These are phyloP conservation scores for Cystoderma amianthinum DNA, from an alignment of 768 basidiomycete species.

Conservation along the genomic window DNA sequence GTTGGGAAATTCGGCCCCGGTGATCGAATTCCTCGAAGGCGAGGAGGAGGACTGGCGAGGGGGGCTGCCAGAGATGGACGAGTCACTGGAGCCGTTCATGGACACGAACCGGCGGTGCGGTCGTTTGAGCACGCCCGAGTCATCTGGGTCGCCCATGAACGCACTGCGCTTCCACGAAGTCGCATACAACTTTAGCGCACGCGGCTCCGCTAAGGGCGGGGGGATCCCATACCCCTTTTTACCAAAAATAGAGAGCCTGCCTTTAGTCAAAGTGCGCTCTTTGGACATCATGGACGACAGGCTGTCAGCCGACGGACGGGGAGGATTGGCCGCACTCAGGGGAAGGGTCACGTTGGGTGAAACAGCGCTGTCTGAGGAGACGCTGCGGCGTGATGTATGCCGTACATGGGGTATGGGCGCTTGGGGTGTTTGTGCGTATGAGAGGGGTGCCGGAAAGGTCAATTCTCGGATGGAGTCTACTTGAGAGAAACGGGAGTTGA, in stretches of 20 bases:
- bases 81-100: slow-evolving; percentile 37
- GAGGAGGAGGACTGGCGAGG: slow-evolving; percentile 3
- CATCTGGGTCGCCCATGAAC: slow-evolving; percentile 5
- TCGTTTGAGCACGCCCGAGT: slow-evolving; percentile 11
- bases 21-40: neutral
- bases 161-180: slow-evolving; percentile 15
- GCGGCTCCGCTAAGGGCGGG: slow-evolving; percentile 24
- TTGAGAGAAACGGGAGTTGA: slow-evolving; percentile 18
- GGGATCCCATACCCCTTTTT: slow-evolving; percentile 9
- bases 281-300: slow-evolving; percentile 14
- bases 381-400: neutral
- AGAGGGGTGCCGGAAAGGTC: slow-evolving; percentile 70
- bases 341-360: slow-evolving; percentile 4
- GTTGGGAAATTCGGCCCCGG: slow-evolving; percentile 7
- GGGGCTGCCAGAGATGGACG: slow-evolving; percentile 25
- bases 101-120: slow-evolving; percentile 36
- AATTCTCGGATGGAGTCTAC: slow-evolving; percentile 47
- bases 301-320: slow-evolving; percentile 16
- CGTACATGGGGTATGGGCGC: neutral
- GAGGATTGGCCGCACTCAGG: slow-evolving; percentile 6
- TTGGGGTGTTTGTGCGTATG: slow-evolving; percentile 23
- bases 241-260: slow-evolving; percentile 19
- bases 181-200: slow-evolving; percentile 19
- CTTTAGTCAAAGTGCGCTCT: slow-evolving; percentile 9
- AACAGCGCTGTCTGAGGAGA: neutral